Base-by-base conservation (phyloP, 2,329 filamentous ascomycete genomes). In the Nemania sp. region DNA sequence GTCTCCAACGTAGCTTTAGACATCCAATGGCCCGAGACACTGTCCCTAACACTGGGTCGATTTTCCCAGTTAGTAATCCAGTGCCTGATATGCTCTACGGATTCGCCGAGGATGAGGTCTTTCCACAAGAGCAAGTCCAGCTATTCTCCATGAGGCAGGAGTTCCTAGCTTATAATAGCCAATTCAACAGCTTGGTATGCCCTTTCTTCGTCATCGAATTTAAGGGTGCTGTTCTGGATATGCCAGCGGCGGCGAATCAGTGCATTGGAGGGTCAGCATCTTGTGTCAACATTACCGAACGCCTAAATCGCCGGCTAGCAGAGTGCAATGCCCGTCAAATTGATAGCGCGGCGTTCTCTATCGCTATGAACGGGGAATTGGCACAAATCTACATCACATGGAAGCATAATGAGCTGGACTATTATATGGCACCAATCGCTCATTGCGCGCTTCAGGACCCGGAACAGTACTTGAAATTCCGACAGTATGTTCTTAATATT, bases 161-260 rank as follows among this genome's bases (percentile, higher is more conserved):
- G 20, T 24, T 38, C 10, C 5, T 7, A 10, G 62, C 62, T 8
- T n/a, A n/a, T n/a, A 66, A 38, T 11, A 59, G 15, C 29, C 53
- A 62, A 29, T 4, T 5, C 5, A 32, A 4, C 8, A 52, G 29
- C 24, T 26, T 73, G 57, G 11, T 70, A 4, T 75, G 68, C 63
- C 77, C 77, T 0, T 79, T 79, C 67, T 72, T 79, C 56, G 63
- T 69, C 45, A 67, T 79, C 57, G 75, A 79, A 67, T 76, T 77
- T 67, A 76, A 75, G 45, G 76, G 74, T 18, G 75, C 78, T 15
- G 74, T 76, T 45, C 77, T 75, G 2, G 76, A 64, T 59, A 13
- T 81, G 58, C 79, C 74, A 76, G 77, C 76, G 2, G 77, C 77
- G 10, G 79, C 76, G 3, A 82, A 82, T 62, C 75, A 81, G 70